A percentile compares a stretch with the other conserved stretches of the same genome.
These are phyloP conservation scores for Phytophthora hibernalis DNA, from an alignment of 352 stramenopile genomes.

Conservation along the genomic window DNA sequence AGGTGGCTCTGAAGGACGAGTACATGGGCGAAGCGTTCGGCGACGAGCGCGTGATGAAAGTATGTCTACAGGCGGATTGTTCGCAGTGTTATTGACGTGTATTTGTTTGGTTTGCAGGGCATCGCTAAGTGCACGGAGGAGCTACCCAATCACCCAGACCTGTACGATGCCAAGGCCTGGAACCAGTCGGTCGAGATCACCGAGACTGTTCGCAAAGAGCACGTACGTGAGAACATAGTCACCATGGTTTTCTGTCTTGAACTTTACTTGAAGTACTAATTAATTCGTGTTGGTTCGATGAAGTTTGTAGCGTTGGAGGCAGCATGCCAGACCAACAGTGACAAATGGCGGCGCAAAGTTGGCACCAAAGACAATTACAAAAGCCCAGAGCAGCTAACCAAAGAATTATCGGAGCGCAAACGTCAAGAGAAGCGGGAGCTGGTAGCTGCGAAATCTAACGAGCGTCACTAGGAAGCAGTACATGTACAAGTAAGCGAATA, in stretches of 20 bases:
- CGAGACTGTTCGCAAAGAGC: slow-evolving; percentile 47
- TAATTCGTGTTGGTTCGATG: slow-evolving; percentile 12
- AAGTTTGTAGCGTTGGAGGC: slow-evolving; percentile 48
- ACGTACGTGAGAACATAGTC: slow-evolving; percentile 37
- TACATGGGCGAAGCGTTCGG: slow-evolving; percentile 73
- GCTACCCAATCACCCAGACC: slow-evolving; percentile 74
- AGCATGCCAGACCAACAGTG: slow-evolving; percentile 47
- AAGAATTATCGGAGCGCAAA: slow-evolving; percentile 52
- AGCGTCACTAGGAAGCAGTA: slow-evolving; percentile 14
- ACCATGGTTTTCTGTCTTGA: neutral
- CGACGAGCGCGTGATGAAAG: slow-evolving; percentile 72
- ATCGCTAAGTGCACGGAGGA: slow-evolving; percentile 80
- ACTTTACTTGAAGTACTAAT: slow-evolving; percentile 27
- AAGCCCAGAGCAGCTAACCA: slow-evolving; percentile 58
- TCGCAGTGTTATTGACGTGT: neutral
- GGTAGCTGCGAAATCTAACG: slow-evolving; percentile 21
- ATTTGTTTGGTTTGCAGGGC: slow-evolving; percentile 33
- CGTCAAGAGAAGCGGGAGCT: slow-evolving; percentile 56
- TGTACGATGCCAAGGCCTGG: slow-evolving; percentile 68
- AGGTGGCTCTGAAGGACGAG: slow-evolving; percentile 70
- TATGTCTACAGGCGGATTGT: slow-evolving; percentile 21
- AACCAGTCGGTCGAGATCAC: slow-evolving; percentile 68
- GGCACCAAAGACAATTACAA: slow-evolving; percentile 52
- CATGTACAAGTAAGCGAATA: slow-evolving; percentile 12
- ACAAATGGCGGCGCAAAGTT: slow-evolving; percentile 61